Conservation (phyloP, 768 basidiomycete species). For the Collybiopsis confluens region DNA sequence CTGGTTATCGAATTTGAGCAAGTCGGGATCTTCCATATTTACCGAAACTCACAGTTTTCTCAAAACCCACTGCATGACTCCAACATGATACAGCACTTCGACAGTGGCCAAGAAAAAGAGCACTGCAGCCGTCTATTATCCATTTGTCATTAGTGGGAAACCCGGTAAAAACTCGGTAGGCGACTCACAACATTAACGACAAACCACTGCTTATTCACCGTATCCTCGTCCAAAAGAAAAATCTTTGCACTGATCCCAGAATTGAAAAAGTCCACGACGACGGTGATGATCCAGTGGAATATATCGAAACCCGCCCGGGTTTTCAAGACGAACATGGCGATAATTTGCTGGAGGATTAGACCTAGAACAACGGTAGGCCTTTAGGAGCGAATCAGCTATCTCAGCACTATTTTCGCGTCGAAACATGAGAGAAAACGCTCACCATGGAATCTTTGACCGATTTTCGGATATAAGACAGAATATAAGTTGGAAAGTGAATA, state of each 20-base stretch:
- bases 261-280: slow-evolving; percentile 50
- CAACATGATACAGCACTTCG: slow-evolving; percentile 15
- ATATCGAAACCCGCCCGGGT: slow-evolving; percentile 51
- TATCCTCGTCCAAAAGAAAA: slow-evolving; percentile 52
- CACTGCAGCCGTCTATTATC: slow-evolving; percentile 62
- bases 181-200: slow-evolving; percentile 45
- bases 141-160: no score
- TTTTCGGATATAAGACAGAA: slow-evolving; percentile 48
- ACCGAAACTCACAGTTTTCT: slow-evolving; percentile 51
- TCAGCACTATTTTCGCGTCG: neutral
- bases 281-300: slow-evolving; percentile 51
- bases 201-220: slow-evolving; percentile 49
- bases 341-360: slow-evolving; percentile 50
- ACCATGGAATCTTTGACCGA: slow-evolving; percentile 48
- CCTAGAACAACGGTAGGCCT: slow-evolving; percentile 59
- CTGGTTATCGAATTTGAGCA: no score
- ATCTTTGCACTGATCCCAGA: slow-evolving; percentile 45
- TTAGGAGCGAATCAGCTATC: neutral
- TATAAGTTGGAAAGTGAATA: slow-evolving; percentile 51
- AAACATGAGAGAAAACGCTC: slow-evolving; percentile 10
- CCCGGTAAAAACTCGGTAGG: slow-evolving; percentile 23
- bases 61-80: slow-evolving; percentile 68
- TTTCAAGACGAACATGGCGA: slow-evolving; percentile 66
- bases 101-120: slow-evolving; percentile 8
- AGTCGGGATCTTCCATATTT: neutral